Base-by-base conservation (phyloP, 2,329 filamentous ascomycete species). In the Penicillium vulpinum region DNA sequence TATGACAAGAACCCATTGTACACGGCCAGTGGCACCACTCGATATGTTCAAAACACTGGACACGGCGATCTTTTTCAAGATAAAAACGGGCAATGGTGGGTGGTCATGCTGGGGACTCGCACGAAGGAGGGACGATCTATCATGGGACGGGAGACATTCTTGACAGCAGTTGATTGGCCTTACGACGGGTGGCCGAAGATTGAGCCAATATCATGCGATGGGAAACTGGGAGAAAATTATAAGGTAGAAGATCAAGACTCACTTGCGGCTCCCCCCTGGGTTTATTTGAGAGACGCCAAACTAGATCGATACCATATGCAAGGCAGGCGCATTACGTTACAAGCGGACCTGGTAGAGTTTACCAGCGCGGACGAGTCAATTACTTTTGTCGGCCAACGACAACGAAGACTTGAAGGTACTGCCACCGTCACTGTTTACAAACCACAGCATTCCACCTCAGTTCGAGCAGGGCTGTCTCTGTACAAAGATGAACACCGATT, bases 51-150 rank as follows among this genome's bases (percentile, higher is more conserved):
- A 60, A 81, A 81, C 1, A 78, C 84, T 0, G 83, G 83, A 0
- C 84, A 86, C 51, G 79, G 81, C 0, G 83, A 86, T 59, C 58
- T 85, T 2, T 85, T 86, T 57, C 78, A 83, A 46, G 83, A 85
- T 56, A 59, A 60, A 0, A 35, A 61, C 0, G 81, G 79, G 0
- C 77, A 80, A 29, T 85, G 83, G 83, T 84, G 81, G 82, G 78
- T 75, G 0, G 71, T 80, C 5, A 75, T 76, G 1, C 68, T 85
- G 1, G 58, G 53, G 7, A 35, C 51, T 15, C 51, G 60, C 8
- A 29, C 22, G 16, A 44, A 40, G 3, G 21, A 49, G 11, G 54
- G 48, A 15, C 43, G 49, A 35, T 45, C 48, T 16, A 52, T 57
- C 39, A 57, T 59, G 53, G 53, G 57, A 8, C 31, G 53, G 35